Evolutionary conservation across 306 rosid genomes (phyloP).

Genomic region (Lathyrus oleraceus): DNA sequence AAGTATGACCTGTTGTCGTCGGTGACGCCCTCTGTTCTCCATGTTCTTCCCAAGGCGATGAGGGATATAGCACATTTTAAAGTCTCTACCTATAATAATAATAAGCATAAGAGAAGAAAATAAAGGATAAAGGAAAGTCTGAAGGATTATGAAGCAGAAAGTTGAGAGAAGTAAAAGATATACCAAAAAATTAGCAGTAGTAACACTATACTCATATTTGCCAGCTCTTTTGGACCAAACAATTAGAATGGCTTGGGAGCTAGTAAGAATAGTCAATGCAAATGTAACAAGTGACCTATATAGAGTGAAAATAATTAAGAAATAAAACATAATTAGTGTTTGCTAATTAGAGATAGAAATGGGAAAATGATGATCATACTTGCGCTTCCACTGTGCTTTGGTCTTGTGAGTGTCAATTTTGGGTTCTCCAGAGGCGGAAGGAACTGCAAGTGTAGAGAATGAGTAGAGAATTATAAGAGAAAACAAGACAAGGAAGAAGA

Average conservation of each 20-base stretch:
- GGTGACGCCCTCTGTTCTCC: conserved; percentile 81
- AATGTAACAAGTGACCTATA: conserved; percentile 76
- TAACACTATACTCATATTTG: conserved; percentile 92
- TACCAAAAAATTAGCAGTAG: conserved; percentile 88
- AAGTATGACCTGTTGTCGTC: conserved; percentile 72
- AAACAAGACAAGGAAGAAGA: no score
- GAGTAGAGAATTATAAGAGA: background rate
- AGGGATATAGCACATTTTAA: conserved; percentile 90
- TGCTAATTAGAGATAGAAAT: no score
- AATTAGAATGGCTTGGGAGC: conserved; percentile 91
- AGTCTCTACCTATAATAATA: conserved; percentile 66
- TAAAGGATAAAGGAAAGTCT: background rate
- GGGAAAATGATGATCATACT: background rate
- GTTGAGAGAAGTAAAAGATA: background rate
- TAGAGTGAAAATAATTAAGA: background rate
- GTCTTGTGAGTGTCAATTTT: conserved; percentile 32
- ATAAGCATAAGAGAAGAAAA: conserved; percentile 26
- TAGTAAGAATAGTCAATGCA: conserved; percentile 83
- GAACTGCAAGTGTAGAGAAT: conserved; percentile 13
- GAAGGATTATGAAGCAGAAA: background rate
- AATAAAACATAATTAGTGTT: no score
- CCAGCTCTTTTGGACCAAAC: conserved; percentile 99
- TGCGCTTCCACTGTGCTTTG: conserved; percentile 46
- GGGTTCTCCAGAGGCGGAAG: conserved; percentile 34
- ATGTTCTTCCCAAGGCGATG: conserved; percentile 59